phyloP scores from a whole-genome alignment of 495 filamentous ascomycete genomes.

The Hyaloscypha bicolor region DNA sequence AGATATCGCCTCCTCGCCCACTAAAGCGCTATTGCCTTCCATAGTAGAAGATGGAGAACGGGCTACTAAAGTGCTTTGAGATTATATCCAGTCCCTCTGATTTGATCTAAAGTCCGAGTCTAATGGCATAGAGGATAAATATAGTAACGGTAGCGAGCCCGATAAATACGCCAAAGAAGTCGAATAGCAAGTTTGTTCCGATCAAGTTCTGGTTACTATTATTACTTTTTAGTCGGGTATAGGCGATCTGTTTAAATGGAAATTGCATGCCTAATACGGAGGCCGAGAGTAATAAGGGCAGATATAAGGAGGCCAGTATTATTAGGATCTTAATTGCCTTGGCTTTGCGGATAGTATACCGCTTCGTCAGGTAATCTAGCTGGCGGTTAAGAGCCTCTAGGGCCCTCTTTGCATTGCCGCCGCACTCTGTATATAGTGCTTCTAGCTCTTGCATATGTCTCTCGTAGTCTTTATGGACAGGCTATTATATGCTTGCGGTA shows the following conservation, averaged over 20 bases:
- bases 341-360: constrained; percentile 6
- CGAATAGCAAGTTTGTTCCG: constrained; percentile 15
- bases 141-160: constrained; percentile 13
- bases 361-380: constrained; percentile 13
- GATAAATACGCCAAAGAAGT: constrained; percentile 12
- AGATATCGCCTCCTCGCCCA: constrained; percentile 11
- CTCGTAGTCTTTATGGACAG: neutral
- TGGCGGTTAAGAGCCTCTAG: constrained; percentile 17
- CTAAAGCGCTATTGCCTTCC: constrained; percentile 13
- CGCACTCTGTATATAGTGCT: neutral
- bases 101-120: constrained; percentile 10
- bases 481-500: constrained; percentile 4
- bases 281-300: constrained; percentile 12
- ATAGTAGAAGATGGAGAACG: constrained; percentile 15
- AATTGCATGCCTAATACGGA: constrained; percentile 8
- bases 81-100: constrained; percentile 12
- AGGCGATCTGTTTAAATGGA: constrained; percentile 6
- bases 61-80: constrained; percentile 1
- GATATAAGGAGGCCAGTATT: constrained; percentile 13
- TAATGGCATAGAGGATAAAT: constrained; percentile 15
- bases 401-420: constrained; percentile 4
- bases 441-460: constrained; percentile 7
- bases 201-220: constrained; percentile 3
- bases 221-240: neutral
- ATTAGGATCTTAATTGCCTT: constrained; percentile 11